Evolutionary conservation across 805 yeast genomes (phyloP).

Genomic region (Candida glaebosa): DNA sequence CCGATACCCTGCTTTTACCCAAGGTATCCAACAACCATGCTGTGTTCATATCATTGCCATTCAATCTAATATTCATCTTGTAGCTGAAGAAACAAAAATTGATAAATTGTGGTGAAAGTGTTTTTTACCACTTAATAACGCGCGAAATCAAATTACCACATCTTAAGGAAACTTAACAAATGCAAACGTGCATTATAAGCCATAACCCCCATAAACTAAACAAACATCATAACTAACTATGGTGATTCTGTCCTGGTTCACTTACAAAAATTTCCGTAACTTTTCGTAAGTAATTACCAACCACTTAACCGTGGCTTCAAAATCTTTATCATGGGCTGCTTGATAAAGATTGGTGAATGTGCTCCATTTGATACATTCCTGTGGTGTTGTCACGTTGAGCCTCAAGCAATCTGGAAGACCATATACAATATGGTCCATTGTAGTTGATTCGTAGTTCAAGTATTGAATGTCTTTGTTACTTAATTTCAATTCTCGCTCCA

Average conservation of each 20-base stretch:
- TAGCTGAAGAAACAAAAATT: not conserved
- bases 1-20: constrained; percentile 29
- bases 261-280: constrained; percentile 8
- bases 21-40: constrained; percentile 43
- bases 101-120: not conserved
- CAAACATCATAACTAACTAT: too few species aligned
- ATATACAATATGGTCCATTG: constrained; percentile 19
- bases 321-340: constrained; percentile 19
- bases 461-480: constrained; percentile 16
- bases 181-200: too few species aligned
- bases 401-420: constrained; percentile 17
- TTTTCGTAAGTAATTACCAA: constrained; percentile 22
- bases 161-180: not conserved
- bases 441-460: constrained; percentile 9
- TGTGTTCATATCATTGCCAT: constrained; percentile 5
- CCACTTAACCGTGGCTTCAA: constrained; percentile 21
- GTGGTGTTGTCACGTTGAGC: constrained; percentile 1
- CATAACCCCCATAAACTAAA: too few species aligned
- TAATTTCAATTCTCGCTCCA: constrained; percentile 28
- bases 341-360: constrained; percentile 20
- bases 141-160: not conserved
- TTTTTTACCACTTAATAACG: not conserved
- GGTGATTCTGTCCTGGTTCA: too few species aligned
- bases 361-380: constrained; percentile 9
- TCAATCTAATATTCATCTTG: not conserved